Base-by-base conservation (phyloP, 768 basidiomycete genomes). In the Astraeus odoratus region DNA sequence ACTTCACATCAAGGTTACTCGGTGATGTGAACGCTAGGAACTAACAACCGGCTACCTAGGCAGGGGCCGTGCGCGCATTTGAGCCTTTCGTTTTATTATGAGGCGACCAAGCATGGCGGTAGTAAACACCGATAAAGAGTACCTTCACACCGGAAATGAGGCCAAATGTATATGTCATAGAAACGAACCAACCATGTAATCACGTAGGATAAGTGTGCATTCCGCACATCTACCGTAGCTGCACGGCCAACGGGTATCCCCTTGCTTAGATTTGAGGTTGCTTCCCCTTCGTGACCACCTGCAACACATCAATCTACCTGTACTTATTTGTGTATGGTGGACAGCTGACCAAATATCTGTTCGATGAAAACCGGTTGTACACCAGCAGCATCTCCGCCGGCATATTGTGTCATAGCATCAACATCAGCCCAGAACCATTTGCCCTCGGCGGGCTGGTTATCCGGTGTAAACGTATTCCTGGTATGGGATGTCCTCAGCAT, bases 401-500 rank as follows among this genome's bases (percentile, higher is more conserved):
- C 82, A 51, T 73, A 75, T 40, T 82, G 72, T 6, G 84, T 80
- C 81, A 99, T 91, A 20, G 79, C 75, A 15, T 77, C 74, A 5
- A 92, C 74, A 59, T 98, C 91, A 16, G 78, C 78, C 87, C 92
- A 99, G 56, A 88, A 91, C 94, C 95, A 99, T 61, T 81, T 77
- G 9, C 85, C 83, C 42, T 78, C 73, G 37, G 75, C 74, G 0
- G 87, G 84, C 34, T 78, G 73, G 60, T 99, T 99, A 42, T 90
- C 83, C 15, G 94, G 94, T 2, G 91, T 94, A 61, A 95, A 99
- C 5, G 58, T 59, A 57, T 90, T 89, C 42, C 83, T 78, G 33
- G 68, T 65, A 56, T 84, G 82, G 23, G 83, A 81, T 2, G 79
- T 84, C 44, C 91, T 76, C 44, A 98, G 72, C 87, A 97, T 91